Base-by-base conservation (phyloP, 2,329 filamentous ascomycete species). In the Nemania serpens region DNA sequence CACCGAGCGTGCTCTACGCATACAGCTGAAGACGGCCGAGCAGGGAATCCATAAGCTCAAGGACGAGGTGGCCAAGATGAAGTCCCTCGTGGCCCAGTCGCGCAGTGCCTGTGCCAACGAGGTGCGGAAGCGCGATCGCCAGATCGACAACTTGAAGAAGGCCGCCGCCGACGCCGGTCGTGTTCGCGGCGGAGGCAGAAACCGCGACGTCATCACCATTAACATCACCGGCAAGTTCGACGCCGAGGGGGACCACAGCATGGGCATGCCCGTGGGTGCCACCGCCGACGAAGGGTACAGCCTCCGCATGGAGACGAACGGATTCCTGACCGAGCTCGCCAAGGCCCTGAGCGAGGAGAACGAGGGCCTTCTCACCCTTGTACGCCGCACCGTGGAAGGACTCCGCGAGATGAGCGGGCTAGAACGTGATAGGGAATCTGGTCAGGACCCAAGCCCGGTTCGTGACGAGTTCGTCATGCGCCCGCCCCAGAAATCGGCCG, bases 331-430 rank as follows among this genome's bases (percentile, higher is more conserved):
- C 0, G 88, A 91, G 70, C 79, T 97, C 60, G 93, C 91, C 33
- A 90, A 91, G 73, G 87, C 86, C 41, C 78, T 98, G 59, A 95
- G 92, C 71, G 91, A 96, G 67, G 95, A 99, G 75, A 99, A 99
- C 70, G 93, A 97, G 71, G 84, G 85, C 5, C 77, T 98, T 12
- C 86, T 96, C 39, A 81, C 80, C 1, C 80, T 97, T 33, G 83
- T 96, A 52, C 82, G 87, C 54, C 86, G 84, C 52, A 91, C 92
- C 0, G 84, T 94, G 58, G 79, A 84, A 1, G 91, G 87, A 0
- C 77, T 98, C 60, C 87, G 87, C 65, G 84, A 89, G 51, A 86
- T 90, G 81, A 88, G 85, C 68, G 87, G 87, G 0, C 84, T 82
- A 70, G 77, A 80, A 18, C 61, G 59, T 5, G 22, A 52, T 10